These are phyloP conservation scores for Petunia hybrid DNA, from an alignment of 305 asterid species.

Conservation along the genomic window DNA sequence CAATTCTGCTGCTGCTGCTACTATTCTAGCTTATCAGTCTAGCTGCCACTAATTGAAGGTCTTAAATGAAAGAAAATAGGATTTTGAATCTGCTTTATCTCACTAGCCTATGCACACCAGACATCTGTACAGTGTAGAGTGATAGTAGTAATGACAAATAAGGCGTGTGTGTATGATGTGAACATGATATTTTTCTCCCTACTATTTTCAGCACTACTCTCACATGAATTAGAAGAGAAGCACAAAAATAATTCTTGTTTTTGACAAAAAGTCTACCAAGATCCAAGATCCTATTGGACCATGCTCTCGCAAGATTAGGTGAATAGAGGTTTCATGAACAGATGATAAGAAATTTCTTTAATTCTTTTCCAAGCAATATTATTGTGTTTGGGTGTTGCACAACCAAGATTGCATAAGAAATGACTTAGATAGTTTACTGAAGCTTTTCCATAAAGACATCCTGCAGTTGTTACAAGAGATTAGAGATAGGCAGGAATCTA, in stretches of 20 bases:
- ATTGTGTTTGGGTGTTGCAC: not conserved
- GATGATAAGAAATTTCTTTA: not conserved
- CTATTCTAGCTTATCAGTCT: not conserved
- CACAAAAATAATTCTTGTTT: not conserved
- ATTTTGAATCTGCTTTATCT: slow-evolving; percentile 9
- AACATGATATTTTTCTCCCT: not conserved
- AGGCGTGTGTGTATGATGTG: not conserved
- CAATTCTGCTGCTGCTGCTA: slow-evolving; percentile 18
- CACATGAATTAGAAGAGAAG: not conserved
- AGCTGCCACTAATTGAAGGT: slow-evolving; percentile 1
- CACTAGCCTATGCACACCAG: slow-evolving; percentile 12
- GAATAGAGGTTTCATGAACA: not conserved
- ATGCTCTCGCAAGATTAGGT: slow-evolving; percentile 14
- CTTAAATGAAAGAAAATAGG: not conserved
- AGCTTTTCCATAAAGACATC: not conserved
- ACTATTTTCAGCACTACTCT: not conserved
- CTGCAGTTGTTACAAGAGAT: not conserved
- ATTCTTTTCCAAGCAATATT: slow-evolving; percentile 25
- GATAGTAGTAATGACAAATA: slow-evolving; percentile 8
- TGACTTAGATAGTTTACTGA: not conserved
- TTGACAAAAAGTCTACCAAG: not conserved
- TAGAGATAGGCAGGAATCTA: not conserved
- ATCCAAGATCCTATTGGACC: not conserved
- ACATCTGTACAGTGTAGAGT: not conserved
- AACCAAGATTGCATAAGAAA: not conserved